Conservation (phyloP, 1,284 basidiomycete species). For the Boletus smithii region DNA sequence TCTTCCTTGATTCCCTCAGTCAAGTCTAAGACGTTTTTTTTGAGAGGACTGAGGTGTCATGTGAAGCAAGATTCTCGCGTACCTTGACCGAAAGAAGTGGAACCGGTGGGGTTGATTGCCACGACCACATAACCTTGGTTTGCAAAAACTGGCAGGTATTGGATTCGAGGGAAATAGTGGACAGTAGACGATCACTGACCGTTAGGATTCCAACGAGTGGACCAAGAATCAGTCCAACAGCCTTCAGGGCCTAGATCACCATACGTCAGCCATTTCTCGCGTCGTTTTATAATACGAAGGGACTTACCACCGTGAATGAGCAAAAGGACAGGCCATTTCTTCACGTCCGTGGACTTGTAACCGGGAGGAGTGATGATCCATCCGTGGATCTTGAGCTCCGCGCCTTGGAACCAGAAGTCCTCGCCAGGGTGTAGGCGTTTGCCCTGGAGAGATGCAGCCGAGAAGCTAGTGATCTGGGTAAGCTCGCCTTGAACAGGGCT, state of each 20-base stretch:
- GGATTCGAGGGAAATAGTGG: neutral
- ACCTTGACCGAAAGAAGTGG: constrained; percentile 86
- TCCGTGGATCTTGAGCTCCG: constrained; percentile 71
- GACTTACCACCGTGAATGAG: constrained; percentile 70
- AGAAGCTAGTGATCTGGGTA: constrained; percentile 60
- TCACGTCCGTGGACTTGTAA: constrained; percentile 60
- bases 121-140: constrained; percentile 84
- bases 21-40: constrained; percentile 52
- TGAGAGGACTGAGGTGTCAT: constrained; percentile 2
- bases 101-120: constrained; percentile 86
- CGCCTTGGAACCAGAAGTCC: constrained; percentile 85
- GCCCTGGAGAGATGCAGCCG: constrained; percentile 51
- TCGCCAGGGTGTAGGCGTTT: constrained; percentile 62
- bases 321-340: constrained; percentile 72
- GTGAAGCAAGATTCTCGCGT: constrained; percentile 8
- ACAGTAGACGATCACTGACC: constrained; percentile 38
- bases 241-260: constrained; percentile 59
- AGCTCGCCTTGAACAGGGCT: constrained; percentile 36
- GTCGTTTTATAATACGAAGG: neutral
- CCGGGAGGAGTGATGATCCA: constrained; percentile 80
- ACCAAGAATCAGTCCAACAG: constrained; percentile 83
- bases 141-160: constrained; percentile 54
- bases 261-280: neutral
- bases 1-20: constrained; percentile 76
- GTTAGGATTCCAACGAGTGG: constrained; percentile 86